phyloP scores from a whole-genome alignment of 2,329 filamentous ascomycete genomes.

The Nemania bipapillata region DNA sequence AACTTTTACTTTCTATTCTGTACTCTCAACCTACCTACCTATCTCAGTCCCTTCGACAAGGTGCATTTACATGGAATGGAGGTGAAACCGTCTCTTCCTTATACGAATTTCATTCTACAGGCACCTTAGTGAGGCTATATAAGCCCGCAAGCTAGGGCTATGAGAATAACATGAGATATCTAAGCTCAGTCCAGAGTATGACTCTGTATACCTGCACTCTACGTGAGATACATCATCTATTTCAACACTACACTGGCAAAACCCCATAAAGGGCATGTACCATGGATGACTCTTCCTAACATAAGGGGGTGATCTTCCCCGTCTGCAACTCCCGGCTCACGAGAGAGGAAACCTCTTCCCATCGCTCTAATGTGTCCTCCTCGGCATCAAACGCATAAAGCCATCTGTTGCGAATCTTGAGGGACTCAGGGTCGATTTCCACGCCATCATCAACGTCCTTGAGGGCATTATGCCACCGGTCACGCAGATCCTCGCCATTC shows the following conservation, averaged over 20 bases:
- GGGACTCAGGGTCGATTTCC: constrained; percentile 58
- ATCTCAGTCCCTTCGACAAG: background rate
- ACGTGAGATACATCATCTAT: too few relatives aligned
- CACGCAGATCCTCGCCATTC: constrained; percentile 58
- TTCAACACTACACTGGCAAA: background rate
- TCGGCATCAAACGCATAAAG: constrained; percentile 61
- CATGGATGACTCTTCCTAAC: too few relatives aligned
- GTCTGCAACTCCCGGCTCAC: constrained; percentile 53
- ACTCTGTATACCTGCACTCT: too few relatives aligned
- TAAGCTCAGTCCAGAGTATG: too few relatives aligned
- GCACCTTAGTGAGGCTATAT: background rate
- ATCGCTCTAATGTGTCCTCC: constrained; percentile 56
- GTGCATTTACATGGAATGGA: background rate
- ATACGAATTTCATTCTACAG: background rate
- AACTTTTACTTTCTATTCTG: too few relatives aligned
- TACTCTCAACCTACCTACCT: too few relatives aligned
- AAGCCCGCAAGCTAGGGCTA: background rate
- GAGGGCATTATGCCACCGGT: constrained; percentile 58
- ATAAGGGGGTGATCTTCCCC: constrained; percentile 56
- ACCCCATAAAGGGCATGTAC: too few relatives aligned
- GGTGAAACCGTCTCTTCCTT: background rate
- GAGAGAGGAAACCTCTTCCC: constrained; percentile 55
- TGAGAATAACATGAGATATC: background rate
- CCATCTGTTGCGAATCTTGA: constrained; percentile 61
- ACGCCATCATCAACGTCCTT: constrained; percentile 56